phyloP scores from a whole-genome alignment of 805 yeast genomes.

The Zygosaccharomyces pseudorouxii region DNA sequence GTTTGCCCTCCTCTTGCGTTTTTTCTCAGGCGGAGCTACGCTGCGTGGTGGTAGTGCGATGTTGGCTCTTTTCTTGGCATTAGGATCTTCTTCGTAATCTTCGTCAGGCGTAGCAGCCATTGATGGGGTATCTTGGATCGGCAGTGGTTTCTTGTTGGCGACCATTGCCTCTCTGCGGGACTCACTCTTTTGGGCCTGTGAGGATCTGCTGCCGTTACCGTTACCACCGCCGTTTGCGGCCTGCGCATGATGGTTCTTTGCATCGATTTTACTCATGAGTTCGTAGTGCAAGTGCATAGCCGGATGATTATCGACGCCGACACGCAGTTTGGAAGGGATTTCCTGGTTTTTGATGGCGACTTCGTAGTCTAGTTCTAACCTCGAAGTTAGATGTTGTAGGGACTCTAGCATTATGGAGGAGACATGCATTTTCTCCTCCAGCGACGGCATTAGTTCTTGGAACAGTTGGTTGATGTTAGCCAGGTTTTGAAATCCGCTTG shows the following conservation, averaged over 20 bases:
- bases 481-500: constrained; percentile 23
- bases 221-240: constrained; percentile 10
- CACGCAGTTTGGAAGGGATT: constrained; percentile 71
- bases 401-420: constrained; percentile 86
- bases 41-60: constrained; percentile 11
- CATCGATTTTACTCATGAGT: constrained; percentile 33
- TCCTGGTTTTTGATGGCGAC: constrained; percentile 63
- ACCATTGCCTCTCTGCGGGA: constrained; percentile 89
- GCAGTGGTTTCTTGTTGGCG: constrained; percentile 50
- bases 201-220: constrained; percentile 40
- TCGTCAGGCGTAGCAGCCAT: constrained; percentile 15
- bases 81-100: constrained; percentile 11
- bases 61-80: constrained; percentile 19
- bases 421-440: constrained; percentile 97
- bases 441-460: constrained; percentile 77
- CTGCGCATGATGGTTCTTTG: constrained; percentile 15
- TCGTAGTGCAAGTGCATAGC: constrained; percentile 56
- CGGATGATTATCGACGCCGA: constrained; percentile 83
- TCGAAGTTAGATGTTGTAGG: constrained; percentile 57
- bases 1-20: constrained; percentile 18
- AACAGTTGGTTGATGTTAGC: constrained; percentile 40
- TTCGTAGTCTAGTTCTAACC: constrained; percentile 79
- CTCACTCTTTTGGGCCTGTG: constrained; percentile 76
- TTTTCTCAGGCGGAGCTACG: constrained; percentile 26
- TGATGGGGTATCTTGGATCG: constrained; percentile 10